phyloP scores from a whole-genome alignment of 2,329 filamentous ascomycete genomes.

The Metarhizium brunneum region DNA sequence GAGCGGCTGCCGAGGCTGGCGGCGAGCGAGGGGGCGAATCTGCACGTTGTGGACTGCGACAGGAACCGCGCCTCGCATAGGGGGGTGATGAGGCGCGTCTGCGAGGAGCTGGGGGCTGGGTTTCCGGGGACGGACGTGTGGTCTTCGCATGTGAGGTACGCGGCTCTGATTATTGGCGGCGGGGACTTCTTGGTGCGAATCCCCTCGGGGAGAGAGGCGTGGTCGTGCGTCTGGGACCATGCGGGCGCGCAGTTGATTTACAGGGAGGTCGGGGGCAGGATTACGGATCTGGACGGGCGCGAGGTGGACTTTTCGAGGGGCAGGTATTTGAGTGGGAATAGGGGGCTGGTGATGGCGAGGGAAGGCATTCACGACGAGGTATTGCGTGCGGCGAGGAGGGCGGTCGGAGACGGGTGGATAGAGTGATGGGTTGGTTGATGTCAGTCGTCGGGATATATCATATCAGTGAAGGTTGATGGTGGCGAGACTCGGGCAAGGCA shows the following conservation, averaged over 20 bases:
- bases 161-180: constrained; percentile 26
- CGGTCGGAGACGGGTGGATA: not conserved
- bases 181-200: constrained; percentile 25
- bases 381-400: constrained; percentile 19
- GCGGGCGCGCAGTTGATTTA: constrained; percentile 49
- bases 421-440: not conserved
- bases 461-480: no score
- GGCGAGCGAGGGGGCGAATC: constrained; percentile 5
- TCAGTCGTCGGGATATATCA: no score
- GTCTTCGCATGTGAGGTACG: constrained; percentile 31
- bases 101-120: constrained; percentile 18
- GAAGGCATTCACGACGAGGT: constrained; percentile 31
- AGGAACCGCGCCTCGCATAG: constrained; percentile 20
- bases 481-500: no score
- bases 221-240: constrained; percentile 40
- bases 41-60: constrained; percentile 26
- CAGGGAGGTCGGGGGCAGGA: constrained; percentile 42
- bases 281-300: constrained; percentile 37
- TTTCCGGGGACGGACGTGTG: constrained; percentile 29
- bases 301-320: constrained; percentile 27
- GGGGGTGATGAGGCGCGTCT: constrained; percentile 21
- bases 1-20: not conserved
- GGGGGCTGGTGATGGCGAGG: constrained; percentile 31
- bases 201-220: constrained; percentile 11
- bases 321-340: constrained; percentile 21